Evolutionary conservation across 176 grass and related monocot genomes (phyloP).

Genomic region (Oryza glumipatula): DNA sequence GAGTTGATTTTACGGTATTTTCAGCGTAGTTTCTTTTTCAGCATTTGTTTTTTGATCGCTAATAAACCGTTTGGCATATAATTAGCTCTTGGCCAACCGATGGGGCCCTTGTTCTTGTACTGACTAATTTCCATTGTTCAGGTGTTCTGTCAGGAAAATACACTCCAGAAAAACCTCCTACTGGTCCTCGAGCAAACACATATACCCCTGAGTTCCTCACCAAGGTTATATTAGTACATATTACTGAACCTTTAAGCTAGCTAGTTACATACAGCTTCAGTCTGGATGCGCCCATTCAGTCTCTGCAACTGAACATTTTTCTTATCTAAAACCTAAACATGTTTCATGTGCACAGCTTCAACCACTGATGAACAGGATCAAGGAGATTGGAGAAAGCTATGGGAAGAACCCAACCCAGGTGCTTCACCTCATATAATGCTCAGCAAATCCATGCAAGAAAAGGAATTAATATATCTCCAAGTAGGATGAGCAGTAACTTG

Average conservation of each 20-base stretch:
- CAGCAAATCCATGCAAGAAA: background rate
- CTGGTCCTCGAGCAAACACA: conserved; percentile 59
- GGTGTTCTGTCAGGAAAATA: conserved; percentile 78
- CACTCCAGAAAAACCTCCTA: conserved; percentile 69
- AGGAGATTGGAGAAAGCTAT: conserved; percentile 81
- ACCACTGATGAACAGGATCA: conserved; percentile 80
- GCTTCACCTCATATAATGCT: background rate
- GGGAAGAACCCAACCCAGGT: conserved; percentile 87
- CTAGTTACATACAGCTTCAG: background rate
- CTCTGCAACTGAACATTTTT: background rate
- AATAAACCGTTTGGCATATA: too few species aligned
- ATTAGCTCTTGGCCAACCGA: too few species aligned
- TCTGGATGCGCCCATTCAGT: background rate
- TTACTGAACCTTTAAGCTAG: background rate
- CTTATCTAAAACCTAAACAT: conserved; percentile 15
- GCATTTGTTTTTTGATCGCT: too few species aligned
- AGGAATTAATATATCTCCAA: background rate
- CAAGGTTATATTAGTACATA: conserved; percentile 41
- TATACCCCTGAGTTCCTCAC: conserved; percentile 73
- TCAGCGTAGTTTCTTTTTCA: too few species aligned
- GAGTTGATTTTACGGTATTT: too few species aligned
- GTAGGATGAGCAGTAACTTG: background rate
- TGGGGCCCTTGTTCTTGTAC: background rate
- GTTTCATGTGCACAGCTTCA: conserved; percentile 59
- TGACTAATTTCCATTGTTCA: conserved; percentile 21